Evolutionary conservation across 257 asterid species (phyloP).

Genomic region (Nicotiana tabacum): DNA sequence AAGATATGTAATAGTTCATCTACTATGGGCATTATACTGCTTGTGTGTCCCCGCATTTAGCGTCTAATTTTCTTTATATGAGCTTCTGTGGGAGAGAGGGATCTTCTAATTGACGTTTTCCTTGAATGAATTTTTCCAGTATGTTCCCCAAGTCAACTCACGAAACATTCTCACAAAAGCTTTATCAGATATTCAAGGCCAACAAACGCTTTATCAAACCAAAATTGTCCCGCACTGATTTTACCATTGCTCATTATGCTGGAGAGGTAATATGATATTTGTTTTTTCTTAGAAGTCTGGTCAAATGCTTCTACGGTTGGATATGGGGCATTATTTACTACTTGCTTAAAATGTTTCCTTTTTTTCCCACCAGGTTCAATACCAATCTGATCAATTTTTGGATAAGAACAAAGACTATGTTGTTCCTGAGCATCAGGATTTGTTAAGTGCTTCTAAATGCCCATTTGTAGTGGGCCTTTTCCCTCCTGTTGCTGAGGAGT

Average conservation of each 20-base stretch:
- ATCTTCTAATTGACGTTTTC: constrained; percentile 11
- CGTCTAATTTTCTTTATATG: not conserved
- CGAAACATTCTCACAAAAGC: constrained; percentile 92
- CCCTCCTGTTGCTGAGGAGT: constrained; percentile 79
- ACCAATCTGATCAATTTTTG: constrained; percentile 89
- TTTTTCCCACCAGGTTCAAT: constrained; percentile 59
- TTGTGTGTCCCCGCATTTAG: not conserved
- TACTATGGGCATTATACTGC: not conserved
- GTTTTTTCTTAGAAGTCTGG: constrained; percentile 7
- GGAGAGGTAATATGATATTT: constrained; percentile 74
- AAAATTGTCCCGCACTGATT: constrained; percentile 87
- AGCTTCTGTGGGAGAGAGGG: not conserved
- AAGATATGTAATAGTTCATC: not conserved
- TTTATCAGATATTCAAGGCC: constrained; percentile 80
- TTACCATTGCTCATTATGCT: constrained; percentile 89
- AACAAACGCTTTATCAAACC: constrained; percentile 95
- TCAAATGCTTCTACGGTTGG: constrained; percentile 1
- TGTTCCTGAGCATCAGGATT: constrained; percentile 94
- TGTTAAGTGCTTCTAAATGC: constrained; percentile 74
- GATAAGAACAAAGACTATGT: constrained; percentile 98
- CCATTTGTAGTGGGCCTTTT: constrained; percentile 78
- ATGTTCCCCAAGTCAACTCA: constrained; percentile 99
- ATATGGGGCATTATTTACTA: constrained; percentile 11
- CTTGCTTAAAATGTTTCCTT: constrained; percentile 5
- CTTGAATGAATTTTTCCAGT: constrained; percentile 42